Evolutionary conservation across 1,139 yeast genomes (phyloP).

Genomic region (Scheffersomyces segobiensis): DNA sequence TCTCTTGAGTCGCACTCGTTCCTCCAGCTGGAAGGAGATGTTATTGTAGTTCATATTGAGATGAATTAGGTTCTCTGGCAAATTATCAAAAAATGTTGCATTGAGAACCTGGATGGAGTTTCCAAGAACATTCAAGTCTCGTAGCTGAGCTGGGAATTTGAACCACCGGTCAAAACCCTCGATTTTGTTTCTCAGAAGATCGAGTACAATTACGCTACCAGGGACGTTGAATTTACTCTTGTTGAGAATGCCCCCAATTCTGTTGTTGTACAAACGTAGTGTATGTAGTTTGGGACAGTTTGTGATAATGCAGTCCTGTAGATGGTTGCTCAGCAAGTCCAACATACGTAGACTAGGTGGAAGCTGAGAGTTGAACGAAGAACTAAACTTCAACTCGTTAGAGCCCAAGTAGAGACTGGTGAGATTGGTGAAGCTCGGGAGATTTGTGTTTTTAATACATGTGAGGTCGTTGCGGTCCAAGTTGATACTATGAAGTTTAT

Average conservation of each 20-base stretch:
- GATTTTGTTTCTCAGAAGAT: neutral
- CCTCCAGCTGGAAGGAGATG: neutral
- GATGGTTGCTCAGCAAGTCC: slow-evolving; percentile 1
- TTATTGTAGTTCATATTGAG: neutral
- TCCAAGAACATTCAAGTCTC: neutral
- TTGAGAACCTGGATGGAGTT: neutral
- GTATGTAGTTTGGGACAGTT: neutral
- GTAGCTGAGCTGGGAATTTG: neutral
- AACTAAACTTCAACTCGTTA: neutral
- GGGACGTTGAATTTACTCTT: neutral
- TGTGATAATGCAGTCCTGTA: neutral
- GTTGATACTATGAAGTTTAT: neutral
- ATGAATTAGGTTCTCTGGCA: neutral
- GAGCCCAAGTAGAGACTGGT: neutral
- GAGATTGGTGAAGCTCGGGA: neutral
- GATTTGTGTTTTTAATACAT: neutral
- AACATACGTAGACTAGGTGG: neutral
- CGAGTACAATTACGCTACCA: neutral
- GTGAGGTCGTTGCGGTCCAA: neutral
- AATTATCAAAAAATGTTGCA: neutral
- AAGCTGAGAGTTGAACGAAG: neutral
- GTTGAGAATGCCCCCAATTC: neutral
- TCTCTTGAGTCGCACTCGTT: neutral
- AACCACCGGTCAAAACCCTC: neutral
- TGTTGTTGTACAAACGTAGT: neutral